A percentile compares a stretch with the other conserved stretches of the same genome.
phyloP scores from a whole-genome alignment of 2,329 filamentous ascomycete genomes.

The Monosporascus ibericus region DNA sequence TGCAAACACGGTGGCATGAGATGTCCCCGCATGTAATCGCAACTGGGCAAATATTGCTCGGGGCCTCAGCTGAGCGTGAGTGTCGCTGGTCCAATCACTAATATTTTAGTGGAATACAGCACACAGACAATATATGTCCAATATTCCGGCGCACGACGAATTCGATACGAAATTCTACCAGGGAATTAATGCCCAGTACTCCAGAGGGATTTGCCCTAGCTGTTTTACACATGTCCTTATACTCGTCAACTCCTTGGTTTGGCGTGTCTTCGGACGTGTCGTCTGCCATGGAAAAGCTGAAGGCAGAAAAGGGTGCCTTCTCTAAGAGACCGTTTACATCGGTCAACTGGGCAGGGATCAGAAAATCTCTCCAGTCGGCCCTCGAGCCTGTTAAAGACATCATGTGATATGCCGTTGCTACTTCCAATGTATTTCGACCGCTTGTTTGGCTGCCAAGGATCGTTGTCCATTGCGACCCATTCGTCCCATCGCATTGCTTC shows the following conservation, averaged over 20 bases:
- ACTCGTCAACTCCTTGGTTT: neutral
- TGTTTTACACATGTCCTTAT: no score
- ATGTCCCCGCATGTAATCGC: slow-evolving; percentile 11
- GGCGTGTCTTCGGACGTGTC: neutral
- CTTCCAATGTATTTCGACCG: neutral
- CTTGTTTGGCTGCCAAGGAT: neutral
- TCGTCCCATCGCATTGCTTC: neutral
- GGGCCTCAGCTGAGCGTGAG: no score
- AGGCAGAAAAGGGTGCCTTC: neutral
- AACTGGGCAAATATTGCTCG: neutral
- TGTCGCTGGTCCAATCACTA: neutral
- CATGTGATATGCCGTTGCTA: slow-evolving; percentile 1
- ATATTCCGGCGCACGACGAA: slow-evolving; percentile 2
- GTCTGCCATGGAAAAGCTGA: neutral
- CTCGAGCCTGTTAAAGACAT: neutral
- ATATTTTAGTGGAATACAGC: slow-evolving; percentile 1
- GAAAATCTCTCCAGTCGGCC: neutral
- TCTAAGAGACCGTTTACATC: neutral
- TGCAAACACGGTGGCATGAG: slow-evolving; percentile 5
- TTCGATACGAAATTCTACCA: neutral
- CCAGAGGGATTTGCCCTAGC: neutral
- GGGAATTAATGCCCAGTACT: neutral
- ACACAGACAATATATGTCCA: slow-evolving; percentile 8
- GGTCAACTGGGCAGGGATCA: neutral
- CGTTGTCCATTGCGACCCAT: neutral